Evolutionary conservation across 2,329 filamentous ascomycete species (phyloP).

Genomic region (Aspergillus sp.): DNA sequence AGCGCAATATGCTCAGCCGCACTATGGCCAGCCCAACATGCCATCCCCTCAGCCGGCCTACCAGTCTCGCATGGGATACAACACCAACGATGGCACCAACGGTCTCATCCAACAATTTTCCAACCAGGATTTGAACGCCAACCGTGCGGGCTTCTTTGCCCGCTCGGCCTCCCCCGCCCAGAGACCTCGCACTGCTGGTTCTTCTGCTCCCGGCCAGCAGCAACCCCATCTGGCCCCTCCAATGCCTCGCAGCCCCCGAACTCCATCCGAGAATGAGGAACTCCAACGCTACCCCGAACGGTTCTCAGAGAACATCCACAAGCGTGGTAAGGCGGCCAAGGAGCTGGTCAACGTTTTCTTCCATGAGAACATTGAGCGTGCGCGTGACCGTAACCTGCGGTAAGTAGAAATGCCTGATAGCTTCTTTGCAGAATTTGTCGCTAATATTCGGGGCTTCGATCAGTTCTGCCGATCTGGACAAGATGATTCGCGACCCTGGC

Average conservation of each 20-base stretch:
- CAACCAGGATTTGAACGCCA: conserved; percentile 83
- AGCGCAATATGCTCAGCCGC: conserved; percentile 45
- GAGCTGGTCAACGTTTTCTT: conserved; percentile 75
- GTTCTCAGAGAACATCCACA: conserved; percentile 81
- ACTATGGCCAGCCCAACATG: conserved; percentile 50
- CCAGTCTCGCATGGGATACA: conserved; percentile 46
- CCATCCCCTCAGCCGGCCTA: conserved; percentile 54
- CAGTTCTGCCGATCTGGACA: conserved; percentile 89
- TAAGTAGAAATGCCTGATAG: conserved; percentile 38
- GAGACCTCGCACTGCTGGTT: conserved; percentile 77
- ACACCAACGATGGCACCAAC: conserved; percentile 77
- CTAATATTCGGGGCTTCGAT: conserved; percentile 3
- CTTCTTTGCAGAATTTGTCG: background rate
- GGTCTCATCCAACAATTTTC: conserved; percentile 94
- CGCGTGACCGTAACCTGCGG: conserved; percentile 91
- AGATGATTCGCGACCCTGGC: conserved; percentile 72
- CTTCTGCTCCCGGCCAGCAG: conserved; percentile 47
- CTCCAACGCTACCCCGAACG: conserved; percentile 77
- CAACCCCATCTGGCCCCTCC: conserved; percentile 66
- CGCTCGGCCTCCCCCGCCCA: conserved; percentile 65
- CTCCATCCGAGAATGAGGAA: conserved; percentile 59
- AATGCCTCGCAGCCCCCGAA: conserved; percentile 54
- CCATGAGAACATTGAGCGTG: conserved; percentile 96
- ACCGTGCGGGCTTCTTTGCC: conserved; percentile 65
- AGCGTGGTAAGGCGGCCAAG: conserved; percentile 63